Conservation (phyloP, 2,329 filamentous ascomycete genomes). For the Mariannaea sp. region DNA sequence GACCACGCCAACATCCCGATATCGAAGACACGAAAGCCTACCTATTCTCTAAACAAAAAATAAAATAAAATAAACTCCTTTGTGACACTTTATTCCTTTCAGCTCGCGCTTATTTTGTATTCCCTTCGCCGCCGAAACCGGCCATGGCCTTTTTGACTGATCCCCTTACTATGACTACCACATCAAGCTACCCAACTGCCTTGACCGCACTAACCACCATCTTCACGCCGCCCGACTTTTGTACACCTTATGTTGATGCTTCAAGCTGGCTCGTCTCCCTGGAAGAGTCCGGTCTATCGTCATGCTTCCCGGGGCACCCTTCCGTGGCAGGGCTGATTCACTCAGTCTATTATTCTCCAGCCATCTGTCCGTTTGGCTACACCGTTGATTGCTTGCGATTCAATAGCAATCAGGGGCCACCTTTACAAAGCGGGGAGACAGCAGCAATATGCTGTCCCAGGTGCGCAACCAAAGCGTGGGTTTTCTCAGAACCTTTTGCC, state of each 20-base stretch:
- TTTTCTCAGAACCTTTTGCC: no score
- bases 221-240: slow-evolving; percentile 1
- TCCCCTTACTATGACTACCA: not conserved
- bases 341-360: not conserved
- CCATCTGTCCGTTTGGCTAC: not conserved
- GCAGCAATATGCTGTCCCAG: slow-evolving; percentile 1
- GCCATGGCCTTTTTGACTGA: not conserved
- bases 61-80: not conserved
- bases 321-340: not conserved
- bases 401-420: not conserved
- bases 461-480: not conserved
- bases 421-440: not conserved
- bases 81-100: no score
- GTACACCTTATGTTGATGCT: not conserved
- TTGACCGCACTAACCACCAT: not conserved
- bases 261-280: not conserved
- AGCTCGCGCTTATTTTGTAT: not conserved
- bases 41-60: no score
- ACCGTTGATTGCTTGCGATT: not conserved
- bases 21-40: not conserved
- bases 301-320: not conserved
- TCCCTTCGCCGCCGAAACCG: not conserved
- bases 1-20: no score
- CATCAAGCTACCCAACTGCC: not conserved
- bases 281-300: not conserved